phyloP scores from a whole-genome alignment of 2,329 filamentous ascomycete genomes.

The Zelopaecilomyces penicillatus region DNA sequence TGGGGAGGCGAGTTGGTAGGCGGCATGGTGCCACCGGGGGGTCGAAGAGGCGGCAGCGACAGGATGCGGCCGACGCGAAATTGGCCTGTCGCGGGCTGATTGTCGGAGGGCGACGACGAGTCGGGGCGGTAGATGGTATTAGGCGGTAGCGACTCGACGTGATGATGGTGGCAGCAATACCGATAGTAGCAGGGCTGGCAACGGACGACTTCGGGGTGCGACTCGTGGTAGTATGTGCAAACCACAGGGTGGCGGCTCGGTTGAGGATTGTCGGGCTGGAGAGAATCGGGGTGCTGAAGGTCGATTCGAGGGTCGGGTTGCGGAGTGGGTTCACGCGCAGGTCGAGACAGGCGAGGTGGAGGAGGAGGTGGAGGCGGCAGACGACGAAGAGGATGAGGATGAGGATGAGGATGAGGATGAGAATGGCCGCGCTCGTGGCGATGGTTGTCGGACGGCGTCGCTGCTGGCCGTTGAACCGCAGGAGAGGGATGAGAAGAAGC shows the following conservation, averaged over 20 bases:
- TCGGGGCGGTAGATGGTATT: conserved; percentile 33
- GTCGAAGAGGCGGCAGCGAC: conserved; percentile 30
- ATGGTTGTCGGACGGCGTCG: neutral
- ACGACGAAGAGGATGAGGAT: conserved; percentile 3
- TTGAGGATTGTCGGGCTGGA: no score
- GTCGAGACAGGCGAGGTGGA: conserved; percentile 20
- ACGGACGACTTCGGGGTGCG: no score
- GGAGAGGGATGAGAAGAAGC: conserved; percentile 3
- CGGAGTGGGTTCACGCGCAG: conserved; percentile 9
- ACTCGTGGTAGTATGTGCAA: no score
- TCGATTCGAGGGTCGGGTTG: no score
- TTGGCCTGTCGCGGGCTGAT: conserved; percentile 27
- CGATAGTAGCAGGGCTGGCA: no score
- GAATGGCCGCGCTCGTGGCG: conserved; percentile 11
- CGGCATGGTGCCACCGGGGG: conserved; percentile 35
- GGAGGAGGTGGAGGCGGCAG: conserved; percentile 1
- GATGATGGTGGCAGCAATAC: conserved; percentile 2
- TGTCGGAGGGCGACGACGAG: conserved; percentile 20
- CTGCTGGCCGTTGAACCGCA: neutral
- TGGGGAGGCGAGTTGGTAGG: conserved; percentile 36
- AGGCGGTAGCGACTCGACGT: conserved; percentile 28
- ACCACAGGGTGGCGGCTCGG: no score
- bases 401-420: conserved; percentile 15
- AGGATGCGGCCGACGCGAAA: conserved; percentile 36
- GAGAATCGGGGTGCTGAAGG: no score